Conservation (phyloP, 176 grass and related monocot genomes). For the Zizania latifolia region DNA sequence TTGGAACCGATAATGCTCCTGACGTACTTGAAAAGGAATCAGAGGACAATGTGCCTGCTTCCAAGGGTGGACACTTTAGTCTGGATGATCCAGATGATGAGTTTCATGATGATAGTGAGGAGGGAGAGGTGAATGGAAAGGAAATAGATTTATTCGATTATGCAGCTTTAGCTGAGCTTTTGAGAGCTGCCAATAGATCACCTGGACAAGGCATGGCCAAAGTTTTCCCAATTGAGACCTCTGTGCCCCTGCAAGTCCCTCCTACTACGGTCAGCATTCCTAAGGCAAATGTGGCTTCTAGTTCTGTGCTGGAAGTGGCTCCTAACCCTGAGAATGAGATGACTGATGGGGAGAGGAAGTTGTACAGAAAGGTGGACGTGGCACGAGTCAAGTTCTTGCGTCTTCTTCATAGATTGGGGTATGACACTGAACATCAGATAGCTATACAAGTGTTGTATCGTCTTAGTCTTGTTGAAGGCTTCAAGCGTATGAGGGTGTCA, state of each 20-base stretch:
- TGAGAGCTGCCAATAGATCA: slow-evolving; percentile 34
- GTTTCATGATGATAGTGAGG: slow-evolving; percentile 23
- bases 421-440: slow-evolving; percentile 52
- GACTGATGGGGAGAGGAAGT: slow-evolving; percentile 69
- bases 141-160: slow-evolving; percentile 33
- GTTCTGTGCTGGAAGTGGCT: slow-evolving; percentile 25
- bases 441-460: slow-evolving; percentile 62
- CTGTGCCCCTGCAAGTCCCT: neutral
- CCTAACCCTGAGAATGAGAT: slow-evolving; percentile 45
- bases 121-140: slow-evolving; percentile 22
- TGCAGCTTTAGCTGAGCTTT: slow-evolving; percentile 43
- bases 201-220: slow-evolving; percentile 36
- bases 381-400: slow-evolving; percentile 63
- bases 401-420: slow-evolving; percentile 57
- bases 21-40: slow-evolving; percentile 3
- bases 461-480: slow-evolving; percentile 60
- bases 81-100: slow-evolving; percentile 33
- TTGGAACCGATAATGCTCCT: neutral
- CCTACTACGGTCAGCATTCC: slow-evolving; percentile 14
- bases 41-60: slow-evolving; percentile 24
- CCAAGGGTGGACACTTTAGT: slow-evolving; percentile 15
- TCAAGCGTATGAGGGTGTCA: slow-evolving; percentile 44
- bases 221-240: slow-evolving; percentile 30
- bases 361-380: slow-evolving; percentile 61
- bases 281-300: neutral